Evolutionary conservation across 768 basidiomycete genomes (phyloP).

Genomic region (Dictyophora rubrovolvata): DNA sequence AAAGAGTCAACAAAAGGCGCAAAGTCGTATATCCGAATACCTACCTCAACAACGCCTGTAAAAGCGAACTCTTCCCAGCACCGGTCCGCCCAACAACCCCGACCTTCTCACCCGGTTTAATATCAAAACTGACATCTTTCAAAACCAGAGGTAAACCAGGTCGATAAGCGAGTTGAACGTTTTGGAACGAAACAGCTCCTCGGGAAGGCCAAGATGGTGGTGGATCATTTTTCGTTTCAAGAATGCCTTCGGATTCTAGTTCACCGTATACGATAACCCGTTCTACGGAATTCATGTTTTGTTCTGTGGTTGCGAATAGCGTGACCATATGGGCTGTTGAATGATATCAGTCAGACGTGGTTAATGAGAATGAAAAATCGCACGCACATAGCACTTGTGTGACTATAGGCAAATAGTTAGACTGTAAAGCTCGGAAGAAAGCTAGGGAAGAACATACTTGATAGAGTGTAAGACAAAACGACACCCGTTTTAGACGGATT

Average conservation of each 20-base stretch:
- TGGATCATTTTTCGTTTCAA: constrained; percentile 33
- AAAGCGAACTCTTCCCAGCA: constrained; percentile 47
- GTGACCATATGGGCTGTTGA: constrained; percentile 32
- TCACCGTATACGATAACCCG: constrained; percentile 60
- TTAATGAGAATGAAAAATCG: neutral
- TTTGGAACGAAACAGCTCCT: constrained; percentile 44
- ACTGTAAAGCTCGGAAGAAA: constrained; percentile 19
- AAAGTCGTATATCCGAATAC: neutral
- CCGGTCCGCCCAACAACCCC: constrained; percentile 43
- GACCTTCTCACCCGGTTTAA: constrained; percentile 54
- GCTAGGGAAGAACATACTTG: constrained; percentile 19
- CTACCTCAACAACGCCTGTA: constrained; percentile 48
- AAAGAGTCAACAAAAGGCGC: neutral
- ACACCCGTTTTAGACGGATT: constrained; percentile 55
- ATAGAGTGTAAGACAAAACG: constrained; percentile 42
- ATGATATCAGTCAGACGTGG: neutral
- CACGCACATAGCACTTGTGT: constrained; percentile 13
- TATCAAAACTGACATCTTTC: constrained; percentile 45
- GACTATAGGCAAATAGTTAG: constrained; percentile 3
- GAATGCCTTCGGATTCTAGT: constrained; percentile 43
- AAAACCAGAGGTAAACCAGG: constrained; percentile 56
- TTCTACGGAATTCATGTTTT: constrained; percentile 67
- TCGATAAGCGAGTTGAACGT: constrained; percentile 52
- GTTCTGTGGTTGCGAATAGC: constrained; percentile 49
- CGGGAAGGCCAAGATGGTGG: constrained; percentile 37